Percentiles rank a stretch among this genome's conserved stretches.
phyloP scores from a whole-genome alignment of 2,329 filamentous ascomycete species.

The Hansfordia pulvinata region DNA sequence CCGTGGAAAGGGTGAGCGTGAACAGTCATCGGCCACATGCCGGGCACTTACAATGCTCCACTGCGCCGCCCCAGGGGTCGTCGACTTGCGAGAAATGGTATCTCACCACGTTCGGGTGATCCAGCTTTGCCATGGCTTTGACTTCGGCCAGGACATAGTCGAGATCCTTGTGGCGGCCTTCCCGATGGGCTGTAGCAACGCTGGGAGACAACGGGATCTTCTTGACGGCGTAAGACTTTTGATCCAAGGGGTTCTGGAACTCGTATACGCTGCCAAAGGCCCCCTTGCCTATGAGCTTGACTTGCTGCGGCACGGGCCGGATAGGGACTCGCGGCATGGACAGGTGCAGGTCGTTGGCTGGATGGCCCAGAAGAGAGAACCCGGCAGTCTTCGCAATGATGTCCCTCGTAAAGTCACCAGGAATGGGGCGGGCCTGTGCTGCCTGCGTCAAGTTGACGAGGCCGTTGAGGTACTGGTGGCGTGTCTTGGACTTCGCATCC shows the following conservation, averaged over 20 bases:
- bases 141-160: conserved; percentile 16
- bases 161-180: conserved; percentile 15
- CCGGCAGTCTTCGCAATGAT: background rate
- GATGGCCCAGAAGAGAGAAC: conserved; percentile 2
- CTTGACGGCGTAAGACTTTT: conserved; percentile 18
- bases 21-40: too few relatives aligned
- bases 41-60: too few relatives aligned
- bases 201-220: conserved; percentile 15
- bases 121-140: conserved; percentile 15
- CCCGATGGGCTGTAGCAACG: conserved; percentile 12
- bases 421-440: conserved; percentile 2
- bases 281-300: conserved; percentile 15
- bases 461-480: conserved; percentile 14
- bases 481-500: conserved; percentile 6
- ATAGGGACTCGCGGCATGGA: conserved; percentile 4
- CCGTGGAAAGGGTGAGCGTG: too few relatives aligned
- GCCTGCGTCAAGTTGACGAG: conserved; percentile 12
- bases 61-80: too few relatives aligned
- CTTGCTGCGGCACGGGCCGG: conserved; percentile 6
- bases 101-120: conserved; percentile 18
- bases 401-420: background rate
- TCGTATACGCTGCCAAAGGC: conserved; percentile 18
- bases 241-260: conserved; percentile 15
- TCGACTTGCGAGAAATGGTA: conserved; percentile 19
- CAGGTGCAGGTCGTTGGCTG: conserved; percentile 11